Percentiles rank a stretch among this genome's conserved stretches.
Evolutionary conservation across 371 early-diverging fungal species (phyloP).

Genomic region (Thermomucor indicae-seudaticae): DNA sequence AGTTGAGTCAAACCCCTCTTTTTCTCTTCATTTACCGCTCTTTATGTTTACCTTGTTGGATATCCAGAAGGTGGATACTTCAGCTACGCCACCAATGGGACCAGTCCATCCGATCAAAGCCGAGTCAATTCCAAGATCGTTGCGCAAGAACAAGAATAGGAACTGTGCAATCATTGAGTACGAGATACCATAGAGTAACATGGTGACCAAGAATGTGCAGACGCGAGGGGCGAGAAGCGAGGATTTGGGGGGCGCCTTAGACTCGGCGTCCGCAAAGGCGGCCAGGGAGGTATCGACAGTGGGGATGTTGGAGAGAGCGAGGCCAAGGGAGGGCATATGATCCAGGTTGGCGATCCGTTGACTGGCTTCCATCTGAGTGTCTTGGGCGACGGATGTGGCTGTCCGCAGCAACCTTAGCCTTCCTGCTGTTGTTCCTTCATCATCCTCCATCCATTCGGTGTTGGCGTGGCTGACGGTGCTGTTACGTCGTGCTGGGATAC

Average conservation of each 20-base stretch:
- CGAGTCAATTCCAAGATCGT: slow-evolving; percentile 26
- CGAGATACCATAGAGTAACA: slow-evolving; percentile 31
- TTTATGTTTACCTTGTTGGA: slow-evolving; percentile 25
- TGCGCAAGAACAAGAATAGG: slow-evolving; percentile 29
- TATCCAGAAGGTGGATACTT: slow-evolving; percentile 38
- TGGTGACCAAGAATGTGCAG: slow-evolving; percentile 27
- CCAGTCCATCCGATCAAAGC: slow-evolving; percentile 42
- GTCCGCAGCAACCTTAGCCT: slow-evolving; percentile 11
- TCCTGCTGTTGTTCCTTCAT: slow-evolving; percentile 7
- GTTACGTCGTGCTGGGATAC: slow-evolving; percentile 17
- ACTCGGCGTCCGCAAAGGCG: slow-evolving; percentile 22
- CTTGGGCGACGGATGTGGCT: slow-evolving; percentile 22
- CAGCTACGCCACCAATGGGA: slow-evolving; percentile 37
- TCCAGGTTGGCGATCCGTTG: slow-evolving; percentile 19
- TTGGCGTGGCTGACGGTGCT: slow-evolving; percentile 37
- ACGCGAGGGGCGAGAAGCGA: slow-evolving; percentile 19
- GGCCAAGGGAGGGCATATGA: slow-evolving; percentile 36
- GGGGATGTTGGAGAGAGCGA: slow-evolving; percentile 41
- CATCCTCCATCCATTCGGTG: slow-evolving; percentile 19
- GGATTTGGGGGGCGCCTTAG: slow-evolving; percentile 14
- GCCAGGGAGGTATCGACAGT: slow-evolving; percentile 40
- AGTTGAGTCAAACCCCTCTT: not conserved
- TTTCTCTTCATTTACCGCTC: not conserved
- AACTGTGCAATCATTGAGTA: slow-evolving; percentile 44
- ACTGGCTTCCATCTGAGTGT: slow-evolving; percentile 28